These are phyloP conservation scores for Solanum etuberosum DNA, from an alignment of 257 asterid species.

Conservation along the genomic window DNA sequence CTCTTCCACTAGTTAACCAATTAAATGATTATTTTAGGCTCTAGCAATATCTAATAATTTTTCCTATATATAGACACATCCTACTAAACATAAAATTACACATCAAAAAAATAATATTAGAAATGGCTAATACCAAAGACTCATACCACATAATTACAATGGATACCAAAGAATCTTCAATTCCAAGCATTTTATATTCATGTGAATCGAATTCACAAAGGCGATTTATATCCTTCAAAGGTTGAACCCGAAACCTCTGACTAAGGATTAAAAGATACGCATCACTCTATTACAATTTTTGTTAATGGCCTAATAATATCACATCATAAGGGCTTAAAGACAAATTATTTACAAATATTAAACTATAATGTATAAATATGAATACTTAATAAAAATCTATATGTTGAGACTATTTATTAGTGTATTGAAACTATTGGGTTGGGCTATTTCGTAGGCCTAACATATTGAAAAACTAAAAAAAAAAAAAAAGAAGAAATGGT, in stretches of 20 bases:
- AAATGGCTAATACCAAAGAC: not conserved
- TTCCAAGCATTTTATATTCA: not conserved
- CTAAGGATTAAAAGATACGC: not conserved
- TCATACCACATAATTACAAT: not conserved
- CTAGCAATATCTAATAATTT: not conserved
- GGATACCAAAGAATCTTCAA: not conserved
- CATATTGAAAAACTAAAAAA: no score
- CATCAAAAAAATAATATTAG: not conserved
- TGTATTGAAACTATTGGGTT: no score
- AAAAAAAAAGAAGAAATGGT: no score
- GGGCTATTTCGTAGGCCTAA: no score
- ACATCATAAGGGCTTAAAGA: not conserved
- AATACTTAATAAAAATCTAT: not conserved
- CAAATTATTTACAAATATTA: not conserved
- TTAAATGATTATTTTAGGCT: not conserved
- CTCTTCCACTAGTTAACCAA: no score
- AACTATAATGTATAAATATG: not conserved
- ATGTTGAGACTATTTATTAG: no score
- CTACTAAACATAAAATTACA: not conserved
- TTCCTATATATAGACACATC: not conserved
- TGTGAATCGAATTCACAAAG: no score
- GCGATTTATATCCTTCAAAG: not conserved
- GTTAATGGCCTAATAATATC: not conserved
- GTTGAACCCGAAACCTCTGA: fast-evolving
- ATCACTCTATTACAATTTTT: not conserved